These are phyloP conservation scores for Sordariomycetes sp. DNA, from an alignment of 2,329 filamentous ascomycete species.

Conservation along the genomic window DNA sequence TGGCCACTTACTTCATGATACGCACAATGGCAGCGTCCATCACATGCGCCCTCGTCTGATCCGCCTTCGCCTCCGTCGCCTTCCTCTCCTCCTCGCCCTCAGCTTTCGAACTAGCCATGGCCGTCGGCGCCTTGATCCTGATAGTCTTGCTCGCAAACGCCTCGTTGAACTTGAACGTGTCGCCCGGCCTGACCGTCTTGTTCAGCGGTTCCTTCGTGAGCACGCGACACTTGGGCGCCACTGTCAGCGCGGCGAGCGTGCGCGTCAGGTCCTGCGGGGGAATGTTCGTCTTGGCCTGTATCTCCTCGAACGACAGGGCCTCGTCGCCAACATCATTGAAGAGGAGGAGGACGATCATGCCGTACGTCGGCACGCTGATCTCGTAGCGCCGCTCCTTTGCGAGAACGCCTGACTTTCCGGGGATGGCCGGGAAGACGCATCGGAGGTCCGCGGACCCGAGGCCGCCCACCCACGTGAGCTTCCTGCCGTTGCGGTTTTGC, in stretches of 20 bases:
- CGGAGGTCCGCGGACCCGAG: slow-evolving; percentile 75
- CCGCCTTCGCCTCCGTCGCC: slow-evolving; percentile 63
- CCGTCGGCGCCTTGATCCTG: slow-evolving; percentile 80
- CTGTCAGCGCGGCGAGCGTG: slow-evolving; percentile 68
- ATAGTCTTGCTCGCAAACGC: slow-evolving; percentile 71
- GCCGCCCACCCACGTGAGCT: slow-evolving; percentile 67
- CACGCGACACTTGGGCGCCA: slow-evolving; percentile 72
- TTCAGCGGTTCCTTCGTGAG: slow-evolving; percentile 68
- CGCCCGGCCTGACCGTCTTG: slow-evolving; percentile 63
- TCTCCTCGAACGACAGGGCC: slow-evolving; percentile 55
- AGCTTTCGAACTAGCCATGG: slow-evolving; percentile 70
- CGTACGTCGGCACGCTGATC: slow-evolving; percentile 82
- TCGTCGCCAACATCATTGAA: slow-evolving; percentile 64
- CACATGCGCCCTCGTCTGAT: slow-evolving; percentile 55
- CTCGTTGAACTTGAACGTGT: slow-evolving; percentile 73
- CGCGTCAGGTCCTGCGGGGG: slow-evolving; percentile 59
- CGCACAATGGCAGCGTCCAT: slow-evolving; percentile 68
- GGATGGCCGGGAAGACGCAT: slow-evolving; percentile 60
- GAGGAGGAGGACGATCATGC: slow-evolving; percentile 76
- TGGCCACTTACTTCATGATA: slow-evolving; percentile 67
- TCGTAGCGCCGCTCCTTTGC: slow-evolving; percentile 67
- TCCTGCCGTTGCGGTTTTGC: slow-evolving; percentile 73
- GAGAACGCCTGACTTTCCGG: slow-evolving; percentile 50
- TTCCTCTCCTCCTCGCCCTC: slow-evolving; percentile 59
- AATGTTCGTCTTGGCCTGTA: slow-evolving; percentile 72